Evolutionary conservation across 345 rosid genomes (phyloP).

Genomic region (Citrus sp.): DNA sequence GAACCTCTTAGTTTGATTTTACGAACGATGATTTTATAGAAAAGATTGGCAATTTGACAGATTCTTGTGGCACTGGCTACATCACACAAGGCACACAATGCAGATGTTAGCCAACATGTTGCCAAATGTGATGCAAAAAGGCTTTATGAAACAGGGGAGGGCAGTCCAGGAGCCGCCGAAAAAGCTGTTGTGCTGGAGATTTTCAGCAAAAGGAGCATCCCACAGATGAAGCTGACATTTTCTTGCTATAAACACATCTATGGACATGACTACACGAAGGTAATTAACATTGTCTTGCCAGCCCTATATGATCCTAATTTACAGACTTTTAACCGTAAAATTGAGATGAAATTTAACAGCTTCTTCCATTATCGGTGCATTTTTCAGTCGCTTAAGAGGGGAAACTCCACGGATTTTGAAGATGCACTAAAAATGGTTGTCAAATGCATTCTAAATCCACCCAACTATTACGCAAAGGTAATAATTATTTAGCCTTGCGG

Average conservation of each 20-base stretch:
- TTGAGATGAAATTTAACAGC: not conserved
- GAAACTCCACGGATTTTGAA: slow-evolving; percentile 34
- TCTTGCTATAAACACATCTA: slow-evolving; percentile 59
- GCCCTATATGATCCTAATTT: not conserved
- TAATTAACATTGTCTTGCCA: slow-evolving; percentile 9
- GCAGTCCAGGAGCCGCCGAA: slow-evolving; percentile 39
- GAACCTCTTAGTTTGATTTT: not conserved
- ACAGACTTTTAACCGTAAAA: not conserved
- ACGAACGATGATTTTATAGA: not conserved
- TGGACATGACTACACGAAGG: slow-evolving; percentile 62
- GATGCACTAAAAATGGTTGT: slow-evolving; percentile 42
- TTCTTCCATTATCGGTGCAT: not conserved
- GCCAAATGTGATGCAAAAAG: slow-evolving; percentile 63
- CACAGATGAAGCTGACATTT: slow-evolving; percentile 54
- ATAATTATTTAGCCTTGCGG: not conserved
- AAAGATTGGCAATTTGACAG: slow-evolving; percentile 21
- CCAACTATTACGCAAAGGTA: slow-evolving; percentile 58
- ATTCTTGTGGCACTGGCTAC: slow-evolving; percentile 55
- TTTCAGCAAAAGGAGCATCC: slow-evolving; percentile 60
- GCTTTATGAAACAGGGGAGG: slow-evolving; percentile 52
- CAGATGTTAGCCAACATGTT: slow-evolving; percentile 50
- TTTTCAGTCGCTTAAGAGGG: slow-evolving; percentile 40
- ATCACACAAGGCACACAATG: slow-evolving; percentile 68
- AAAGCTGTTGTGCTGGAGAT: slow-evolving; percentile 61
- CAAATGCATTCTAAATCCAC: slow-evolving; percentile 46